Base-by-base conservation (phyloP, 768 basidiomycete species). In the Amanita pseudoporphyria region DNA sequence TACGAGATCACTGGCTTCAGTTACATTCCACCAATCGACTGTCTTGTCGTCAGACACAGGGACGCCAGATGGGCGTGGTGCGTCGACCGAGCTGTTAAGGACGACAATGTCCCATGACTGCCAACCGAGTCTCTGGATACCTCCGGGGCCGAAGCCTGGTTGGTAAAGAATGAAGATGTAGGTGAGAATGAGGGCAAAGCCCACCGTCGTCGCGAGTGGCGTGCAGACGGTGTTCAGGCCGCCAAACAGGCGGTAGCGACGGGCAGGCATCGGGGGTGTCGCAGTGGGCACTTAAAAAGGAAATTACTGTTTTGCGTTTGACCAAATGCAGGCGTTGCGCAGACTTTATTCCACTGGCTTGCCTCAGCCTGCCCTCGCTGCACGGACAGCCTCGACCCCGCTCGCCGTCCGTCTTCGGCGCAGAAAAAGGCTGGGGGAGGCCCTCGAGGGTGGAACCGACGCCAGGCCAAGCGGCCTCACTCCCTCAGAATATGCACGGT, bases 101-200 rank as follows among this genome's bases (percentile, higher is more conserved):
- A 66, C 62, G 0, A 92, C 71, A 3, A 76, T 59, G 38, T 87
- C 91, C 88, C 88, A 95, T 6, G 84, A 74, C 58, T 94, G 91
- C 91, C 91, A 94, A 24, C 90, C 90, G 16, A 96, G 69, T 39
- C 77, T 74, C 58, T 90, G 87, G 12, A 73, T 61, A 12, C 73
- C 62, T 1, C 87, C 87, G 14, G 87, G 87, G 2, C 87, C 87
- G 1, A 72, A 71, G 9, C 76, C 77, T 3, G 87, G 87, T 61
- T 89, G 87, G 58, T 90, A 85, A 28, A 95, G 79, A 18, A 92
- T 69, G 59, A 90, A 88, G 30, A 88, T 67, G 61, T 82, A 85
- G 1, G 81, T 78, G 47, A 94, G 82, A 37, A 89, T 70, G 50
- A 74, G 75, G 13, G 79, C 79, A 66, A 95, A 87, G 10, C 74